Conservation (phyloP, 352 stramenopile species). For the Pythium sukuiense region DNA sequence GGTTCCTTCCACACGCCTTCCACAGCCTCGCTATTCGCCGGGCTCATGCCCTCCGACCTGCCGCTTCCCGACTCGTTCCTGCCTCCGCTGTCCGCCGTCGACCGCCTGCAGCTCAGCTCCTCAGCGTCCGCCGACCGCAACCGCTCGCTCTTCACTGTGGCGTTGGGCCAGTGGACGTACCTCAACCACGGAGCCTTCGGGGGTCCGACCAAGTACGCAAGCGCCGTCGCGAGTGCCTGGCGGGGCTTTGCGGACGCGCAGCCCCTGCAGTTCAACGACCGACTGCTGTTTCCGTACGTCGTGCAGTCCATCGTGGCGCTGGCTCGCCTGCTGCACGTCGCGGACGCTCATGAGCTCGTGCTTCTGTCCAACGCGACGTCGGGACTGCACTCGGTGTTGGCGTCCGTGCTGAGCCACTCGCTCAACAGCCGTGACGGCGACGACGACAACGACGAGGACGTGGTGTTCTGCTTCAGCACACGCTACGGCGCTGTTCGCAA, state of each 20-base stretch:
- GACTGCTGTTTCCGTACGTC: slow-evolving; percentile 89
- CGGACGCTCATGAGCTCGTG: slow-evolving; percentile 56
- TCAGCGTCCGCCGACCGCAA: slow-evolving; percentile 18
- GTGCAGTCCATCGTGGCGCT: slow-evolving; percentile 78
- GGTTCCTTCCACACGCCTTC: slow-evolving; percentile 79
- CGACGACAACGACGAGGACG: slow-evolving; percentile 22
- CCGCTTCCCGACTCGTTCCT: slow-evolving; percentile 16
- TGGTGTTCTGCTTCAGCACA: slow-evolving; percentile 77
- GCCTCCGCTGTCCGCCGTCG: slow-evolving; percentile 19
- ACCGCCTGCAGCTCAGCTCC: neutral
- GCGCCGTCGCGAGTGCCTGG: slow-evolving; percentile 75
- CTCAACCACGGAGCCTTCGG: slow-evolving; percentile 95
- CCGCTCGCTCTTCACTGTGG: slow-evolving; percentile 50
- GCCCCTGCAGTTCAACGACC: slow-evolving; percentile 91
- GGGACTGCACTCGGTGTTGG: slow-evolving; percentile 81
- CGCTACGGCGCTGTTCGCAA: slow-evolving; percentile 93
- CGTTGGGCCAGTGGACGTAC: slow-evolving; percentile 84
- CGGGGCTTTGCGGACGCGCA: slow-evolving; percentile 79
- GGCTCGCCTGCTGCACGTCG: slow-evolving; percentile 60
- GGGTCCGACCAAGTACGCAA: slow-evolving; percentile 64
- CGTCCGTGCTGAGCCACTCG: neutral
- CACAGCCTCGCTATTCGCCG: slow-evolving; percentile 52
- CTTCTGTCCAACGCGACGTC: slow-evolving; percentile 90
- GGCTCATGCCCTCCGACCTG: slow-evolving; percentile 15
- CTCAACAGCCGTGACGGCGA: neutral